A percentile compares a stretch with the other conserved stretches of the same genome.
These are phyloP conservation scores for Sporothrix phasma DNA, from an alignment of 2,329 filamentous ascomycete genomes.

Conservation along the genomic window DNA sequence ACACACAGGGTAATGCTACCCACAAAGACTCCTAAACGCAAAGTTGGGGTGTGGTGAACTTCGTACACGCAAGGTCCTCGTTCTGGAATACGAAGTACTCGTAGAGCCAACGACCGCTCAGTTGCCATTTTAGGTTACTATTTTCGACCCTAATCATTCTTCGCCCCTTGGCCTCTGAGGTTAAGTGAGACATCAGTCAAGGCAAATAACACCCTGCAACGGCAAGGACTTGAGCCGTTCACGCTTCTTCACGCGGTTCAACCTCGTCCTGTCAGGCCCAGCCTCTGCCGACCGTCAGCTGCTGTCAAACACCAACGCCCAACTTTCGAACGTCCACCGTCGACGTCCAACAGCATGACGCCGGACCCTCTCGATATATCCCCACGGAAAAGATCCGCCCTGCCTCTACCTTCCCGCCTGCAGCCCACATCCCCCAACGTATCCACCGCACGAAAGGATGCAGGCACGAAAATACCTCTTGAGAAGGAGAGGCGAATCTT, in stretches of 20 bases:
- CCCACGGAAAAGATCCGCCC: background rate
- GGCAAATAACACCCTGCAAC: background rate
- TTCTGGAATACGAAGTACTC: too few species aligned
- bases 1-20: background rate
- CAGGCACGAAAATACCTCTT: background rate
- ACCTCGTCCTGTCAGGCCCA: too few species aligned
- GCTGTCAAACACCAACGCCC: background rate
- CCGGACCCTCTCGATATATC: too few species aligned
- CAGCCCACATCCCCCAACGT: background rate
- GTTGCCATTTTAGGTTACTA: background rate
- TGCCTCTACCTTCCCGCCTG: constrained; percentile 1
- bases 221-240: background rate
- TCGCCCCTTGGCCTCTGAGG: too few species aligned
- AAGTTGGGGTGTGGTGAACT: too few species aligned
- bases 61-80: background rate
- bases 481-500: background rate
- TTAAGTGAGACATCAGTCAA: background rate
- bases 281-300: background rate
- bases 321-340: too few species aligned
- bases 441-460: background rate
- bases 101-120: background rate
- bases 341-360: background rate
- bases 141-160: too few species aligned
- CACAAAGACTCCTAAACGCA: too few species aligned
- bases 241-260: too few species aligned